Evolutionary conservation across 2,329 filamentous ascomycete species (phyloP).

Genomic region (Trichoderma gracile): DNA sequence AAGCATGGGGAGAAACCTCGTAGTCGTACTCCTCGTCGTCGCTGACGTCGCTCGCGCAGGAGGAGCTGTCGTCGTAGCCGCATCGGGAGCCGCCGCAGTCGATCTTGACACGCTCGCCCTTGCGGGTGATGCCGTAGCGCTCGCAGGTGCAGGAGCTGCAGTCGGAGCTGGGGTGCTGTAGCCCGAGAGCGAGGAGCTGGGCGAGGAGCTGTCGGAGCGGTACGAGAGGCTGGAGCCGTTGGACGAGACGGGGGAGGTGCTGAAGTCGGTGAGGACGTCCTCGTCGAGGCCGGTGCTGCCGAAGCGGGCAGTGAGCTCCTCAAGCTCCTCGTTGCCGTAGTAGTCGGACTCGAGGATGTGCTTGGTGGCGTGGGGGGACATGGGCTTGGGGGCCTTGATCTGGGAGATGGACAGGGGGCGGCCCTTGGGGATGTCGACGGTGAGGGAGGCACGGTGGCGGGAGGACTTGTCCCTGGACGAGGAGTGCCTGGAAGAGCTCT

Average conservation of each 20-base stretch:
- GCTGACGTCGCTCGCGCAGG: constrained; percentile 60
- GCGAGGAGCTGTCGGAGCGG: constrained; percentile 72
- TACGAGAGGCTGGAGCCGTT: constrained; percentile 69
- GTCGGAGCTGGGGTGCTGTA: constrained; percentile 77
- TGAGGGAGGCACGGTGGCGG: constrained; percentile 52
- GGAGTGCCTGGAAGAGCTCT: constrained; percentile 47
- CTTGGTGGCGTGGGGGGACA: constrained; percentile 83
- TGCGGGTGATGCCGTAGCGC: constrained; percentile 93
- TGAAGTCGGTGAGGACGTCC: constrained; percentile 57
- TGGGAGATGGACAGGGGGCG: constrained; percentile 83
- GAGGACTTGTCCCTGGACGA: constrained; percentile 49
- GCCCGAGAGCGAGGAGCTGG: constrained; percentile 71
- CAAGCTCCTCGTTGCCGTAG: constrained; percentile 68
- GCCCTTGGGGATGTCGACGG: constrained; percentile 77
- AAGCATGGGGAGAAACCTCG: constrained; percentile 48
- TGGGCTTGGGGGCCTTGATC: constrained; percentile 88
- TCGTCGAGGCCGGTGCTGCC: constrained; percentile 59
- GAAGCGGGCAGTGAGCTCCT: constrained; percentile 78
- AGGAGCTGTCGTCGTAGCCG: constrained; percentile 71
- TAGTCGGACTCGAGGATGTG: constrained; percentile 84
- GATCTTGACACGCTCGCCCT: constrained; percentile 89
- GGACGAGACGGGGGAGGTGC: constrained; percentile 63
- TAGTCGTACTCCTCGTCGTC: constrained; percentile 59
- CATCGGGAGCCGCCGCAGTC: constrained; percentile 91
- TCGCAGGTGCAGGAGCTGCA: constrained; percentile 86